Conservation (phyloP, 192 early-diverging fungal species). For the Coemansia sp. region DNA sequence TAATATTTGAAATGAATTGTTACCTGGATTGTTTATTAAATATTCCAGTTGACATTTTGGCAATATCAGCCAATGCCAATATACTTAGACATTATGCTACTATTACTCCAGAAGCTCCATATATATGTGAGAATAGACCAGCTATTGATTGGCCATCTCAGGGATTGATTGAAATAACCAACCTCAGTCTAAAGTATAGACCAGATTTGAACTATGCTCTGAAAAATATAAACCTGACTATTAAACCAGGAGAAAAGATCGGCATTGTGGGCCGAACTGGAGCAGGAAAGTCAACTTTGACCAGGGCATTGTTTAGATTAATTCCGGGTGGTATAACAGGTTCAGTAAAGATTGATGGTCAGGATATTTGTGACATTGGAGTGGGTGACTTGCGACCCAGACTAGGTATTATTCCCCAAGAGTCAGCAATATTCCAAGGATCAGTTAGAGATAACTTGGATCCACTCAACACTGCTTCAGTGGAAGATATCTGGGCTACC, state of each 20-base stretch:
- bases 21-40: not conserved
- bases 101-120: constrained; percentile 47
- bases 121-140: constrained; percentile 17
- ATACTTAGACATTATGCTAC: constrained; percentile 57
- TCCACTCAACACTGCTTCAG: constrained; percentile 52
- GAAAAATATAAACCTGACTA: constrained; percentile 31
- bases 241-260: constrained; percentile 57
- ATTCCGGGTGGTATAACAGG: constrained; percentile 50
- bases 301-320: constrained; percentile 58
- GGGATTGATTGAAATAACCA: constrained; percentile 41
- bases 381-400: constrained; percentile 55
- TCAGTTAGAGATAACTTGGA: constrained; percentile 71
- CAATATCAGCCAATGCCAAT: constrained; percentile 18
- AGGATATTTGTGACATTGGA: constrained; percentile 59
- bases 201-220: constrained; percentile 28
- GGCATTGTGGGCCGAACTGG: constrained; percentile 58
- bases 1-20: not conserved
- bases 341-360: constrained; percentile 54
- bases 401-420: constrained; percentile 65
- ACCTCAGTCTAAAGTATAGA: constrained; percentile 48
- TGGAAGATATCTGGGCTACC: constrained; percentile 63
- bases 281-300: constrained; percentile 61
- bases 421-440: constrained; percentile 65
- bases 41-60: not conserved
- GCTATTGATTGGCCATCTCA: constrained; percentile 52